Evolutionary conservation across 1,284 basidiomycete genomes (phyloP).

Genomic region (Ceratobasidium sp.): DNA sequence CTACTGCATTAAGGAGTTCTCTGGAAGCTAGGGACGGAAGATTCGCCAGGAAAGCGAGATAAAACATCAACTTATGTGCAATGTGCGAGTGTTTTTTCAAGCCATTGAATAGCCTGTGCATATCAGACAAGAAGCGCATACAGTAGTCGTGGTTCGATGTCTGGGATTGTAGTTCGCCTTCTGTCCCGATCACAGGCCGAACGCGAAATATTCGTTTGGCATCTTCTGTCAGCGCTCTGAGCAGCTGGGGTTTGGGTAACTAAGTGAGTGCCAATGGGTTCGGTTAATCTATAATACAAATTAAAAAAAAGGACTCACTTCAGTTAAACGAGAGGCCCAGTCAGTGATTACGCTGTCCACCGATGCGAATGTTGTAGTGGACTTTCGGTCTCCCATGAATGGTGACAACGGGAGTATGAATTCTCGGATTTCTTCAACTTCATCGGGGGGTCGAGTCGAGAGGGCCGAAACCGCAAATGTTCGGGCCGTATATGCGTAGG

Average conservation of each 20-base stretch:
- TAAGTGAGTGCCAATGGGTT: background rate
- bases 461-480: constrained; percentile 64
- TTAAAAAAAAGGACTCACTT: background rate
- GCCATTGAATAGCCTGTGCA: constrained; percentile 11
- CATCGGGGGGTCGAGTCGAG: constrained; percentile 43
- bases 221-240: constrained; percentile 2
- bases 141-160: constrained; percentile 10
- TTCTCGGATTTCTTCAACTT: constrained; percentile 56
- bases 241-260: constrained; percentile 2
- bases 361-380: constrained; percentile 57
- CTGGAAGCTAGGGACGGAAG: constrained; percentile 3
- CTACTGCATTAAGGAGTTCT: constrained; percentile 10
- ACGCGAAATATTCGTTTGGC: constrained; percentile 11
- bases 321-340: constrained; percentile 14
- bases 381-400: constrained; percentile 64
- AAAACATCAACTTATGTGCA: constrained; percentile 19
- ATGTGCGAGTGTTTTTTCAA: constrained; percentile 19
- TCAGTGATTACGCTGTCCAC: constrained; percentile 58
- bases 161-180: background rate
- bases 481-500: constrained; percentile 68
- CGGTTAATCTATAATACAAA: background rate
- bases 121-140: constrained; percentile 32
- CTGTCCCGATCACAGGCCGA: constrained; percentile 1
- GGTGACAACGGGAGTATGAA: constrained; percentile 62
- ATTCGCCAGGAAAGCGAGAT: constrained; percentile 16